These are phyloP conservation scores for Pterocarpus santalinus DNA, from an alignment of 306 rosid species.

Conservation along the genomic window DNA sequence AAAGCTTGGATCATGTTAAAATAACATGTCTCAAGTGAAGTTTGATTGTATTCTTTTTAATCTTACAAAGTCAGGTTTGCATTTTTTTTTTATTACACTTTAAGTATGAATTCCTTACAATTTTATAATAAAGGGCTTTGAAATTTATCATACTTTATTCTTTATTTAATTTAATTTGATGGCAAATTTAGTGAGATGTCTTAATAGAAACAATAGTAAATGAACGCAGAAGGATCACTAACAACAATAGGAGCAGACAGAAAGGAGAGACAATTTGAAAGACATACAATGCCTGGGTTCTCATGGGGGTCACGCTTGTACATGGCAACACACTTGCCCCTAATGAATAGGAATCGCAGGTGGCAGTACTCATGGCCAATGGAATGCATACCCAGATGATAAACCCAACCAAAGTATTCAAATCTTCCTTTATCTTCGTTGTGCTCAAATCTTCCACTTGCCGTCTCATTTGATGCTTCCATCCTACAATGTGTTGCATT, in stretches of 20 bases:
- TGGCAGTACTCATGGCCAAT: conserved; percentile 85
- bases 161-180: neutral
- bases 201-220: neutral
- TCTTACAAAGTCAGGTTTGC: neutral
- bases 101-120: neutral
- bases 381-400: conserved; percentile 83
- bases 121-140: neutral
- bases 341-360: conserved; percentile 75
- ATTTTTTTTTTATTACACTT: neutral
- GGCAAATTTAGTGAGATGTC: neutral
- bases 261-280: neutral
- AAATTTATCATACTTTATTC: neutral
- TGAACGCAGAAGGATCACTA: neutral
- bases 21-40: neutral
- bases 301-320: conserved; percentile 91
- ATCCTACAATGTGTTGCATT: conserved; percentile 9
- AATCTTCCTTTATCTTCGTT: conserved; percentile 58
- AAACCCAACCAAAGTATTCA: conserved; percentile 88
- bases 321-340: conserved; percentile 77
- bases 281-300: conserved; percentile 77
- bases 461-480: conserved; percentile 31
- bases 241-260: neutral
- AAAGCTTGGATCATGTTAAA: neutral
- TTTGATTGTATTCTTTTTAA: neutral
- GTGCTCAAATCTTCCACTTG: conserved; percentile 39